A percentile compares a stretch with the other conserved stretches of the same genome.
These are phyloP conservation scores for Pholiota microspora DNA, from an alignment of 768 basidiomycete genomes.

Conservation along the genomic window DNA sequence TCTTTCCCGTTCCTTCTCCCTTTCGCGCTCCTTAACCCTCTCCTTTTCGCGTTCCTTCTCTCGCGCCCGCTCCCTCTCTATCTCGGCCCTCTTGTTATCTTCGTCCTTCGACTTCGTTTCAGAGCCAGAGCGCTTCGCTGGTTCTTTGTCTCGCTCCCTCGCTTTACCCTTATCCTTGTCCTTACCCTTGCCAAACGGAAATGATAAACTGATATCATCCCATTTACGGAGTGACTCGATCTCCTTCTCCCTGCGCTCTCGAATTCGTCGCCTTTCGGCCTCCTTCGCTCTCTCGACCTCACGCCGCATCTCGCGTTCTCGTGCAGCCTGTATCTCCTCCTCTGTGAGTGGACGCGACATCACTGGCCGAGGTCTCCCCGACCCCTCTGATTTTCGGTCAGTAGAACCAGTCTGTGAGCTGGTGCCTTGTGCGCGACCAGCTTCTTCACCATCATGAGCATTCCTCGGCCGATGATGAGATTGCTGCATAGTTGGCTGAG, in stretches of 20 bases:
- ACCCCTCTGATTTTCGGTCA: neutral
- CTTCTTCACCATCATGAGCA: neutral
- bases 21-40: slow-evolving; percentile 9
- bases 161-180: slow-evolving; percentile 6
- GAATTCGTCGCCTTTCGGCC: slow-evolving; percentile 3
- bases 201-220: slow-evolving; percentile 17
- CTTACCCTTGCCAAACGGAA: neutral
- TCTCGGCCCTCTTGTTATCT: slow-evolving; percentile 5
- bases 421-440: neutral
- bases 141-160: slow-evolving; percentile 10
- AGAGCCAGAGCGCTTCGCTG: neutral
- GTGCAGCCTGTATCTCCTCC: neutral
- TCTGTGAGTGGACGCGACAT: neutral
- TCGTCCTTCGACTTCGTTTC: slow-evolving; percentile 3
- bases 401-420: neutral
- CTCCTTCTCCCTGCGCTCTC: slow-evolving; percentile 9
- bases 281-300: slow-evolving; percentile 1
- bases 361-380: neutral
- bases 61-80: slow-evolving; percentile 6
- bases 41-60: slow-evolving; percentile 7
- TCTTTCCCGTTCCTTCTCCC: slow-evolving; percentile 10
- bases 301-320: neutral
- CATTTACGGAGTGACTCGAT: slow-evolving; percentile 18
- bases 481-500: neutral
- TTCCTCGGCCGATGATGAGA: neutral